phyloP scores from a whole-genome alignment of 306 rosid species.

The Datisca glomerata region DNA sequence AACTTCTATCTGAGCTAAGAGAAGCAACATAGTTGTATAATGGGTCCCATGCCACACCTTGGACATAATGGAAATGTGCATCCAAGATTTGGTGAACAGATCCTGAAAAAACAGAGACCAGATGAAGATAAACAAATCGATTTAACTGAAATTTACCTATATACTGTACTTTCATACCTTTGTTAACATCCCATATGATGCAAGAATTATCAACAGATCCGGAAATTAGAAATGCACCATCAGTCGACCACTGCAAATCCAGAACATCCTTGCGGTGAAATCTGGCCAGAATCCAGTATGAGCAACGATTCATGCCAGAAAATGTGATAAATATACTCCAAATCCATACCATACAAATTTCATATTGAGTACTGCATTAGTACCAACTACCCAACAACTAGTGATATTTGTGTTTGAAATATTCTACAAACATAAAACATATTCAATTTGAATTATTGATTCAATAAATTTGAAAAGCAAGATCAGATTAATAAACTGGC shows the following conservation, averaged over 20 bases:
- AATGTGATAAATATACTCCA: not conserved
- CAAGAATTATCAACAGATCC: slow-evolving; percentile 95
- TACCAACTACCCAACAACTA: too few species aligned
- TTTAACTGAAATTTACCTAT: slow-evolving; percentile 9
- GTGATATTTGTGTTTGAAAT: too few species aligned
- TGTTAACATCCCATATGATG: slow-evolving; percentile 88
- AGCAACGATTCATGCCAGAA: slow-evolving; percentile 7
- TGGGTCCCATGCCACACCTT: slow-evolving; percentile 98
- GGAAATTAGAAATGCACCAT: slow-evolving; percentile 55
- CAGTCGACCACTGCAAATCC: slow-evolving; percentile 82
- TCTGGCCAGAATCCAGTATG: slow-evolving; percentile 29
- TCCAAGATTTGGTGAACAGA: slow-evolving; percentile 80
- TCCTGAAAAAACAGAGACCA: slow-evolving; percentile 34
- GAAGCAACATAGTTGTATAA: slow-evolving; percentile 65
- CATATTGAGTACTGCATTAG: too few species aligned
- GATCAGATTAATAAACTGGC: too few species aligned
- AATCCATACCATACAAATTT: not conserved
- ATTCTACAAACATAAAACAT: too few species aligned
- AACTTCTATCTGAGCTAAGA: slow-evolving; percentile 87
- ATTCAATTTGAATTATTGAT: too few species aligned
- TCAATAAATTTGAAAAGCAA: too few species aligned
- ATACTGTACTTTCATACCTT: slow-evolving; percentile 31
- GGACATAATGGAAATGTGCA: slow-evolving; percentile 85
- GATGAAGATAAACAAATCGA: slow-evolving; percentile 10
- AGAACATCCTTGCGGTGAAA: slow-evolving; percentile 87